Conservation (phyloP, 768 basidiomycete genomes). For the Suillus tomentosus region DNA sequence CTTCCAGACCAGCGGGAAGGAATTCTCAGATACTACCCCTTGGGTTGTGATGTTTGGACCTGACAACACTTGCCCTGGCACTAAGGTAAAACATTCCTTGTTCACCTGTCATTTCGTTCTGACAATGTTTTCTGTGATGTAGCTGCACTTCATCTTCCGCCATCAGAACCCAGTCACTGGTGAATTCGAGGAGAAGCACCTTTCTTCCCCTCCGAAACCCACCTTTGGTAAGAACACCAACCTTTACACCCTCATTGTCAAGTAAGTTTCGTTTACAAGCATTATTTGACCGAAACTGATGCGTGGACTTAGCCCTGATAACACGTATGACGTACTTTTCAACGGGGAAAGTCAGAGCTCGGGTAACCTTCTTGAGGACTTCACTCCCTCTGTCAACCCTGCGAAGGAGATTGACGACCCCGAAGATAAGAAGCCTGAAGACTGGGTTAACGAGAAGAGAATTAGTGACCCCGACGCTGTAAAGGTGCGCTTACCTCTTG, state of each 20-base stretch:
- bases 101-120: background rate
- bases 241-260: slow-evolving; percentile 91
- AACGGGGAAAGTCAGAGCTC: slow-evolving; percentile 81
- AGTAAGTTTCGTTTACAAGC: slow-evolving; percentile 52
- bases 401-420: slow-evolving; percentile 91
- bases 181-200: slow-evolving; percentile 97
- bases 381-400: slow-evolving; percentile 92
- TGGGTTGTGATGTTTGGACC: slow-evolving; percentile 99
- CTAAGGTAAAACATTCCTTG: slow-evolving; percentile 58
- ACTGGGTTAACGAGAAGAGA: slow-evolving; percentile 90
- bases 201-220: slow-evolving; percentile 77
- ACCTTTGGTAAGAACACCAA: slow-evolving; percentile 89
- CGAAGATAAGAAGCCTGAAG: slow-evolving; percentile 83
- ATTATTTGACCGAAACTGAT: background rate
- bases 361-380: slow-evolving; percentile 91
- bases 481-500: slow-evolving; percentile 53
- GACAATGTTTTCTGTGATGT: slow-evolving; percentile 13
- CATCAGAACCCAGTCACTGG: slow-evolving; percentile 93
- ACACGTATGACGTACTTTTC: slow-evolving; percentile 90
- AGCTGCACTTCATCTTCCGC: slow-evolving; percentile 99
- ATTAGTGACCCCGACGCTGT: slow-evolving; percentile 83
- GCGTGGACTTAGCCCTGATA: slow-evolving; percentile 68
- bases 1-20: slow-evolving; percentile 91
- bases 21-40: slow-evolving; percentile 91
- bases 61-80: slow-evolving; percentile 90